A percentile compares a stretch with the other conserved stretches of the same genome.
Evolutionary conservation across 768 basidiomycete genomes (phyloP).

Genomic region (Gyrodon lividus): DNA sequence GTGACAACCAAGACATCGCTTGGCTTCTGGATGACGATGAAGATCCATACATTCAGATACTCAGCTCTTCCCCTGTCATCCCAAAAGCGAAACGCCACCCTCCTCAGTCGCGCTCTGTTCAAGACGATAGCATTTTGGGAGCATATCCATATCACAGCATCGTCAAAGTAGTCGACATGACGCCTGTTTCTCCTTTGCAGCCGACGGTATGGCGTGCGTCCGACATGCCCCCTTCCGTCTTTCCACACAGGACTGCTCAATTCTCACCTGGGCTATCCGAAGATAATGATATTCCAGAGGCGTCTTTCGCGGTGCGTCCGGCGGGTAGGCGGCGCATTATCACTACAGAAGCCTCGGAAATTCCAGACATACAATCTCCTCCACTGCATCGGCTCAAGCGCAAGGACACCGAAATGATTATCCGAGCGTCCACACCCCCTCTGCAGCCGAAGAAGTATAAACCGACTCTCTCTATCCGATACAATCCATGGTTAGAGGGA

Average conservation of each 20-base stretch:
- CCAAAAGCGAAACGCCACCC: constrained; percentile 8
- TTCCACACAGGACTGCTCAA: constrained; percentile 28
- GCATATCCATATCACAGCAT: constrained; percentile 6
- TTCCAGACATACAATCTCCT: constrained; percentile 25
- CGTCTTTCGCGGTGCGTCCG: constrained; percentile 47
- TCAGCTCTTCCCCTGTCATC: constrained; percentile 48
- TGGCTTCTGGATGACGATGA: constrained; percentile 71
- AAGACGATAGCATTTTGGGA: constrained; percentile 23
- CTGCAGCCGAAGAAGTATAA: constrained; percentile 23
- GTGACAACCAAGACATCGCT: constrained; percentile 45
- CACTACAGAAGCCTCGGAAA: constrained; percentile 14
- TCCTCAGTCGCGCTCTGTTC: background rate
- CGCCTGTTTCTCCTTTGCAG: constrained; percentile 7
- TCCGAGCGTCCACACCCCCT: constrained; percentile 19
- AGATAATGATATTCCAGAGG: constrained; percentile 32
- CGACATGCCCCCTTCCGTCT: constrained; percentile 37
- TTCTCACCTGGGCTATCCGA: constrained; percentile 18
- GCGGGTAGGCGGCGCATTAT: constrained; percentile 30
- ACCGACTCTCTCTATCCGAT: constrained; percentile 34
- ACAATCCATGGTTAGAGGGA: constrained; percentile 56
- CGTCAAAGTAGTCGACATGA: constrained; percentile 23
- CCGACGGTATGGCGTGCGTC: constrained; percentile 7
- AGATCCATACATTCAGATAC: constrained; percentile 50
- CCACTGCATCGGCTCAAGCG: constrained; percentile 33
- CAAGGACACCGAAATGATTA: constrained; percentile 25